Evolutionary conservation across 176 grass and related monocot species (phyloP).

Genomic region (Ananas comosus): DNA sequence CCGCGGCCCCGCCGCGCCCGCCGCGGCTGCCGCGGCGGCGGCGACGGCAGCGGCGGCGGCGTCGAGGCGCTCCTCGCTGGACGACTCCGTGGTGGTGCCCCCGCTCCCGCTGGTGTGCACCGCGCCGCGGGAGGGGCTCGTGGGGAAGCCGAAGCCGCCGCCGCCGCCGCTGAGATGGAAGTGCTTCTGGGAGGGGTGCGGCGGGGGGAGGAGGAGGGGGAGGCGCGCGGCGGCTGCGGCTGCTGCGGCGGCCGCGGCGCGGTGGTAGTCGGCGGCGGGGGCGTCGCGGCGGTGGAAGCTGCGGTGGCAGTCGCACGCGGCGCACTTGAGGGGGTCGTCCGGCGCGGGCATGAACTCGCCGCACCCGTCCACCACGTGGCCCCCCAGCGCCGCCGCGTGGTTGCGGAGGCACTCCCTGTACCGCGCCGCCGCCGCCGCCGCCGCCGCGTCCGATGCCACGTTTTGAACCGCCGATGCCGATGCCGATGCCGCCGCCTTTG

Average conservation of each 20-base stretch:
- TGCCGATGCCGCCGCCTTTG: conserved; percentile 4
- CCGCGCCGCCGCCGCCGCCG: neutral
- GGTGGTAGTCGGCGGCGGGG: conserved; percentile 15
- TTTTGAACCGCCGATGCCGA: conserved; percentile 1
- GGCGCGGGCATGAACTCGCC: conserved; percentile 61
- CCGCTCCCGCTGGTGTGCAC: conserved; percentile 42
- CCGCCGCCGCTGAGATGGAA: neutral
- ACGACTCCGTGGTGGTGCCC: conserved; percentile 57
- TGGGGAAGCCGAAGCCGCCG: conserved; percentile 4
- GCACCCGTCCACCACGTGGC: conserved; percentile 62
- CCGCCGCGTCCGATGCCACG: neutral
- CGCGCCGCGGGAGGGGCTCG: conserved; percentile 14
- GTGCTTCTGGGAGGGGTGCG: conserved; percentile 13
- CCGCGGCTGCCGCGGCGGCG: neutral
- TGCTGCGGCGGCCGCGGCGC: conserved; percentile 14
- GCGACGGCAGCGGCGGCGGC: neutral
- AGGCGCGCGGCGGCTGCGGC: neutral
- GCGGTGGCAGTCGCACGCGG: conserved; percentile 15
- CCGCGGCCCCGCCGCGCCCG: neutral
- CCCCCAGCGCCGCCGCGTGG: conserved; percentile 43
- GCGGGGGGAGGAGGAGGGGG: neutral
- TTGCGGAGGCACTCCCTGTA: conserved; percentile 73
- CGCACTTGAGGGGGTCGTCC: conserved; percentile 25
- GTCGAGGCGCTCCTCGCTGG: conserved; percentile 40
- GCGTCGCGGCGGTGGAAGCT: conserved; percentile 21